Evolutionary conservation across 768 basidiomycete species (phyloP).

Genomic region (Rhizopogon vesiculosus): DNA sequence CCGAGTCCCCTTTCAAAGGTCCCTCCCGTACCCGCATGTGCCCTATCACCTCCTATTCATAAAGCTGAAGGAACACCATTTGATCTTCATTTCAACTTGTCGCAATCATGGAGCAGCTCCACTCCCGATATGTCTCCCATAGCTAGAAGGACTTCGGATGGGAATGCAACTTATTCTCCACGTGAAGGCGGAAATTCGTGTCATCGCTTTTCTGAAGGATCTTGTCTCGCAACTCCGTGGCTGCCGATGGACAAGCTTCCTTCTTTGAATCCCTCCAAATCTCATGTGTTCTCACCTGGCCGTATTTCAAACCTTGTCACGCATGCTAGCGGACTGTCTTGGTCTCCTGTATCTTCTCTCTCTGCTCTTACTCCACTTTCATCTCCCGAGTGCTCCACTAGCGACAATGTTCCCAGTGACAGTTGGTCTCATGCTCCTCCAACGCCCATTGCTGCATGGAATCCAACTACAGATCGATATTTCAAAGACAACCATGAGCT

Average conservation of each 20-base stretch:
- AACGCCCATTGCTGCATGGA: neutral
- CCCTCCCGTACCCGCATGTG: conserved; percentile 14
- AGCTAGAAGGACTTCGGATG: conserved; percentile 5
- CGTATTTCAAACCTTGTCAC: neutral
- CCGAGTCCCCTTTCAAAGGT: conserved; percentile 22
- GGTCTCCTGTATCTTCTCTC: conserved; percentile 21
- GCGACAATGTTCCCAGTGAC: neutral
- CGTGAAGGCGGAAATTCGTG: neutral
- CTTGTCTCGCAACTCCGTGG: conserved; percentile 8
- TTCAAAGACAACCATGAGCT: neutral
- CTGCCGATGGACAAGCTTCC: conserved; percentile 25
- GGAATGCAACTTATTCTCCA: neutral
- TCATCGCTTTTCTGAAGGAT: conserved; percentile 6
- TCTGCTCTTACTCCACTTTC: conserved; percentile 27
- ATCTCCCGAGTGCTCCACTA: conserved; percentile 13
- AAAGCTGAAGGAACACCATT: conserved; percentile 23
- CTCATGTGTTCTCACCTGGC: conserved; percentile 3
- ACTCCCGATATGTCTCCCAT: conserved; percentile 20
- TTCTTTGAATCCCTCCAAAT: conserved; percentile 15
- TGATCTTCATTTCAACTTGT: conserved; percentile 22
- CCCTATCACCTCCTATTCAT: conserved; percentile 24
- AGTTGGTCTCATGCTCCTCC: neutral
- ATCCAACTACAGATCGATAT: neutral
- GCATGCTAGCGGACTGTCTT: conserved; percentile 9
- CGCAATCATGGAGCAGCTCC: conserved; percentile 13